Evolutionary conservation across 345 rosid genomes (phyloP), one percentile per base, ranked within the genome.

Genomic region (Bretschneidera sinensis): DNA sequence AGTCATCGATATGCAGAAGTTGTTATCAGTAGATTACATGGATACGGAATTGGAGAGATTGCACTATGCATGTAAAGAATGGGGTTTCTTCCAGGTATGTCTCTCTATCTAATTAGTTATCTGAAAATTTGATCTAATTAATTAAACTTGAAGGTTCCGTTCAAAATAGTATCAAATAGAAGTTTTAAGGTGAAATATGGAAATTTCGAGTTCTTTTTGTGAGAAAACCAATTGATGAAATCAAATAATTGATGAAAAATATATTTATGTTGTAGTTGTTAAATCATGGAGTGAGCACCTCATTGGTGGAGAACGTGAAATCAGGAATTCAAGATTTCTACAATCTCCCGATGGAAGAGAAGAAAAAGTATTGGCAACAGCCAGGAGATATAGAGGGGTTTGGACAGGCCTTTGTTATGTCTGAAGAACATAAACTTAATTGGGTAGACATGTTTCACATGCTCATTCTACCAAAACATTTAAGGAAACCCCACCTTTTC

Each of bases 351-450:
- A 64, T 74, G 67, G 80, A 72, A 63, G 79, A 78, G 67, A 78
- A 74, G 66, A 35, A 64, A 45, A 68, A 65, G 28, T 33, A 71
- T 2, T 78, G 76, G 82, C 82, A 78, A 51, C 45, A 35, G 10
- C 56, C 60, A 33, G 74, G 71, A 11, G 77, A 76, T 18, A 15
- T 72, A 17, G 74, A 72, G 72, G 80, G 80, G 18, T 74, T 74
- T 45, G 82, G 82, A 28, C 82, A 71, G 47, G 65, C 74, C 18
- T 75, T 72, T 21, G 52, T 79, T 15, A 65, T 79, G 22, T 79
- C 78, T 0, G 78, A 79, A 1, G 80, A 75, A 24, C 83, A 79
- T 57, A 79, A 72, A 62, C 83, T 75, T 11, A 80, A 75, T 14
- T 79, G 80, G 80, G 60, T 55, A 35, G 83, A 79, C 28, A 24